Evolutionary conservation across 2,329 filamentous ascomycete genomes (phyloP), one percentile per base, ranked within the genome.

Genomic region (Coniochaeta ligniaria): DNA sequence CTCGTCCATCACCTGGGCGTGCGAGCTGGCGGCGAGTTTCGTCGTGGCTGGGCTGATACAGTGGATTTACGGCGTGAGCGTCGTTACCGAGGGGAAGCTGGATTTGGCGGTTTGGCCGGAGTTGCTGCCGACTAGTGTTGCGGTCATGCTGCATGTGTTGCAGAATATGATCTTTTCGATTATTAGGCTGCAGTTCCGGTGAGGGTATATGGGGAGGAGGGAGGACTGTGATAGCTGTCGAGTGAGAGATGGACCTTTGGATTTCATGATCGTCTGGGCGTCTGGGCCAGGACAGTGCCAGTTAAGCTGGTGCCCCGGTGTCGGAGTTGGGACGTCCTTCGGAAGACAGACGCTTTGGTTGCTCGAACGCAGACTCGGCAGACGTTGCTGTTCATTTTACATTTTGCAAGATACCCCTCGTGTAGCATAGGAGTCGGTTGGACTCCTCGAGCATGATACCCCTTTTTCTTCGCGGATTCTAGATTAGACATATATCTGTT

Each of bases 121-220:
- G 75, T 72, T 89, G 67, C 72, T 89, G 67, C 86, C 86, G 20
- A 87, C 86, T 3, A 83, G 83, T 60, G 83, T 87, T 22, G 84
- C 83, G 24, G 86, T 88, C 24, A 85, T 84, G 75, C 74, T 89
- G 70, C 86, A 89, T 67, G 86, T 89, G 58, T 69, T 89, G 72
- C 86, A 89, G 74, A 89, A 89, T 70, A 89, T 89, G 86, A 72
- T 89, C 60, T 89, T 89, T 73, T 86, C 84, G 54, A 89, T 89
- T 67, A 83, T 88, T 38, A 80, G 86, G 64, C 73, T 89, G 68
- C 80, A 83, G 64, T 89, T 89, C 66, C 76, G 72, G 38, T 73
- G 64, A 70, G 63, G 65, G 20, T 52, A 9, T 47, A 28, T 31
- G 24, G 47, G 14, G 24, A 52, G 47, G 14, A 31, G 22, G 6